phyloP scores from a whole-genome alignment of 441 rosid genomes.

The Biscutella laevigata region DNA sequence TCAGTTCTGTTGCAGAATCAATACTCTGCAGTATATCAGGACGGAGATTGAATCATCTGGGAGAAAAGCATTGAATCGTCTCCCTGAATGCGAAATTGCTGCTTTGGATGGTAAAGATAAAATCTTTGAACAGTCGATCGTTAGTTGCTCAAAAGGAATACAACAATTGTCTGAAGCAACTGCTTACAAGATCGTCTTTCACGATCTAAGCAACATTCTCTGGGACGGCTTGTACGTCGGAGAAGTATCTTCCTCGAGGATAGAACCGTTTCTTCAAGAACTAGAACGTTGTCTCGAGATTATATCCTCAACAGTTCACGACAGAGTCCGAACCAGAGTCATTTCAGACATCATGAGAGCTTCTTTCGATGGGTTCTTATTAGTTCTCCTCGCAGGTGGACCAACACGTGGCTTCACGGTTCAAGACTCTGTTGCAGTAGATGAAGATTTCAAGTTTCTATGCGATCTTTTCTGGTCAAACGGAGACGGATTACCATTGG shows the following conservation, averaged over 20 bases:
- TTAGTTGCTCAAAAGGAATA: conserved; percentile 50
- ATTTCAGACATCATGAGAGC: conserved; percentile 65
- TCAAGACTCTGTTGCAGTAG: conserved; percentile 40
- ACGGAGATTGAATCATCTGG: conserved; percentile 36
- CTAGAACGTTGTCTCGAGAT: conserved; percentile 53
- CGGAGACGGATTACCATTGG: conserved; percentile 64
- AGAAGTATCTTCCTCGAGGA: conserved; percentile 69
- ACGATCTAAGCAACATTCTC: conserved; percentile 52
- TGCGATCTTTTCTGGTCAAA: conserved; percentile 73
- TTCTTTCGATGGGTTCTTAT: conserved; percentile 57
- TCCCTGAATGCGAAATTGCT: conserved; percentile 36
- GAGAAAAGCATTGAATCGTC: conserved; percentile 34
- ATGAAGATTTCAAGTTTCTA: conserved; percentile 54
- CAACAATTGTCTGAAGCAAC: conserved; percentile 49
- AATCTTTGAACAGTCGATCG: conserved; percentile 42
- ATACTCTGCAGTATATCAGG: conserved; percentile 47
- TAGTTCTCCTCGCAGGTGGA: conserved; percentile 70
- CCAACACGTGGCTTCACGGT: conserved; percentile 46
- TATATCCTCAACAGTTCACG: conserved; percentile 49
- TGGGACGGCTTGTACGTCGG: conserved; percentile 57
- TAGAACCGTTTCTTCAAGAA: conserved; percentile 64
- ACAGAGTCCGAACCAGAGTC: conserved; percentile 50
- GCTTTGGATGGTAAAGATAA: conserved; percentile 27
- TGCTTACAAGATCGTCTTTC: conserved; percentile 42
- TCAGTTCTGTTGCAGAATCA: conserved; percentile 59